Evolutionary conservation across 2,329 filamentous ascomycete species (phyloP).

Genomic region (Leptographium lundbergii): DNA sequence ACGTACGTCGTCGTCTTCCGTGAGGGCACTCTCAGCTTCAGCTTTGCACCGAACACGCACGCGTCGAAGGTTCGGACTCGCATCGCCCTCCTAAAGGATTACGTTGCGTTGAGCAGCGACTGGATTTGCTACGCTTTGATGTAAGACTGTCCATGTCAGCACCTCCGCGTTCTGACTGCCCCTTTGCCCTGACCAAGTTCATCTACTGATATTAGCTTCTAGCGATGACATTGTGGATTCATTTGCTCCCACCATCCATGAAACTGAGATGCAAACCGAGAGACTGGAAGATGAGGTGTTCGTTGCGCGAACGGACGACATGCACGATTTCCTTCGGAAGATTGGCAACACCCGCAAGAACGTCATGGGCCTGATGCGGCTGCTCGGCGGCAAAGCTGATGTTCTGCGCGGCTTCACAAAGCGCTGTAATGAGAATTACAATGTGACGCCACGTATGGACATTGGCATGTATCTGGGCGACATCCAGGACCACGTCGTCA

Average conservation of each 20-base stretch:
- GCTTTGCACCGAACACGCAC: slow-evolving; percentile 77
- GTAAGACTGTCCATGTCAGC: slow-evolving; percentile 32
- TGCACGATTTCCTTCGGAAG: slow-evolving; percentile 70
- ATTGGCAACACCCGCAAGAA: slow-evolving; percentile 90
- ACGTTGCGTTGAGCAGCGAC: slow-evolving; percentile 85
- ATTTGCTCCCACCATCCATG: slow-evolving; percentile 79
- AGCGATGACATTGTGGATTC: slow-evolving; percentile 95
- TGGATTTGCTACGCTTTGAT: slow-evolving; percentile 99
- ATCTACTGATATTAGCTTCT: slow-evolving; percentile 13
- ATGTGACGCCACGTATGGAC: slow-evolving; percentile 87
- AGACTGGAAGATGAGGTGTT: slow-evolving; percentile 93
- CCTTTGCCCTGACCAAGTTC: background rate
- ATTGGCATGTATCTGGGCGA: slow-evolving; percentile 94
- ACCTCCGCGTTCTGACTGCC: background rate
- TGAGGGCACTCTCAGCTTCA: slow-evolving; percentile 90
- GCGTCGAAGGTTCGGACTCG: slow-evolving; percentile 80
- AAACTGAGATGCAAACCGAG: slow-evolving; percentile 80
- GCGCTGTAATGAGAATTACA: slow-evolving; percentile 95
- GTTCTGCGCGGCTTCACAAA: slow-evolving; percentile 97
- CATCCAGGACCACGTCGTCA: slow-evolving; percentile 98
- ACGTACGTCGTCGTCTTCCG: slow-evolving; percentile 95
- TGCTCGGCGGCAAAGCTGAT: slow-evolving; percentile 94
- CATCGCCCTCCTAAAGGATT: slow-evolving; percentile 87
- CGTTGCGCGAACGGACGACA: slow-evolving; percentile 80
- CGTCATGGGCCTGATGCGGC: slow-evolving; percentile 82